Conservation (phyloP, 2,329 filamentous ascomycete genomes). For the Acarospora socialis region DNA sequence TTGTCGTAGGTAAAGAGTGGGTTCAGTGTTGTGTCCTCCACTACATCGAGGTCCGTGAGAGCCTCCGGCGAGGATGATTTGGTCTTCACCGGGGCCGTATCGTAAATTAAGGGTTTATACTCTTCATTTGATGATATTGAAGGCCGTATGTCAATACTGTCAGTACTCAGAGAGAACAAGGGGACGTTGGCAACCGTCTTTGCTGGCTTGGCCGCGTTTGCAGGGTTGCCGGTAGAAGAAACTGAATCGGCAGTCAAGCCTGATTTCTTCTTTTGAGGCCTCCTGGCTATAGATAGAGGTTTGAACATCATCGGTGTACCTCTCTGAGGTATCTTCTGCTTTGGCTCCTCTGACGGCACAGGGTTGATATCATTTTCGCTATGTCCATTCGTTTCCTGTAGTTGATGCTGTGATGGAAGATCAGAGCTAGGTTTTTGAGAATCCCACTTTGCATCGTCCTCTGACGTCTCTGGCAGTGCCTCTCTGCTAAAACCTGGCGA, state of each 20-base stretch:
- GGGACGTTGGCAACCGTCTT: too few relatives aligned
- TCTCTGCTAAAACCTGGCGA: slow-evolving; percentile 67
- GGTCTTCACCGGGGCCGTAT: too few relatives aligned
- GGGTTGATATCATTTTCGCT: slow-evolving; percentile 13
- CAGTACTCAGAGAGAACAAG: slow-evolving; percentile 50
- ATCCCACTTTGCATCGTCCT: slow-evolving; percentile 25
- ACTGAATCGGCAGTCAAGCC: too few relatives aligned
- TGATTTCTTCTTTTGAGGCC: slow-evolving; percentile 53
- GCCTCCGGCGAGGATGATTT: slow-evolving; percentile 14
- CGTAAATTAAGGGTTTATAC: slow-evolving; percentile 36
- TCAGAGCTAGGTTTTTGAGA: slow-evolving; percentile 8
- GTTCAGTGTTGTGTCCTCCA: too few relatives aligned
- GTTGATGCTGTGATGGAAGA: slow-evolving; percentile 8
- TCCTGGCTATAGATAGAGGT: slow-evolving; percentile 70
- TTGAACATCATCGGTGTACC: slow-evolving; percentile 80
- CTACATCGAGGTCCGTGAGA: too few relatives aligned
- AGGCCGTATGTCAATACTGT: slow-evolving; percentile 16
- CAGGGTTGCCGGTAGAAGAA: slow-evolving; percentile 18
- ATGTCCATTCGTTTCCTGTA: slow-evolving; percentile 18
- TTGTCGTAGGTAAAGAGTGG: too few relatives aligned
- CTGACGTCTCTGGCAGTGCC: slow-evolving; percentile 23
- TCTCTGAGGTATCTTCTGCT: slow-evolving; percentile 36
- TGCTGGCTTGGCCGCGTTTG: slow-evolving; percentile 7
- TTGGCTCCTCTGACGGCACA: slow-evolving; percentile 8
- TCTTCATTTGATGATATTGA: slow-evolving; percentile 13